Evolutionary conservation across 768 basidiomycete species (phyloP).

Genomic region (Mycena alexandri): DNA sequence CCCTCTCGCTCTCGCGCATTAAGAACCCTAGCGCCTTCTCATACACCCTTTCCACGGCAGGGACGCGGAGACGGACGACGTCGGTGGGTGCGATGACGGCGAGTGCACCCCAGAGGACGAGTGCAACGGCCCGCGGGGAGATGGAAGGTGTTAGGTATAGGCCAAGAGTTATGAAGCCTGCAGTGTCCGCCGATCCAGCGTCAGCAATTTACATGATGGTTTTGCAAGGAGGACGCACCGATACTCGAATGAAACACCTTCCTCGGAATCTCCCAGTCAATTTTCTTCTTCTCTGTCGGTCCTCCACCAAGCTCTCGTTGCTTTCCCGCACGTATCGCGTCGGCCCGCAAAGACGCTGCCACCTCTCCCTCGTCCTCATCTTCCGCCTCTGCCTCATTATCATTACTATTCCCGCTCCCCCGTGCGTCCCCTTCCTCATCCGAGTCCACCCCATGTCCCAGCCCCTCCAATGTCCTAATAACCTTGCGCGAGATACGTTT

Average conservation of each 20-base stretch:
- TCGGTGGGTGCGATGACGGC: slow-evolving; percentile 81
- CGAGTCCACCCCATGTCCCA: slow-evolving; percentile 51
- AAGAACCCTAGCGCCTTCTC: slow-evolving; percentile 82
- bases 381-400: no score
- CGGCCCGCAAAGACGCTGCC: slow-evolving; percentile 19
- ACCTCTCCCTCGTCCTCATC: slow-evolving; percentile 43
- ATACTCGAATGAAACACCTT: slow-evolving; percentile 92
- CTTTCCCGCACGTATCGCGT: slow-evolving; percentile 38
- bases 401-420: no score
- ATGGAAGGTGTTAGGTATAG: slow-evolving; percentile 64
- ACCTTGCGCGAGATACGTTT: slow-evolving; percentile 60
- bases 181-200: no score
- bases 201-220: no score
- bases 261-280: slow-evolving; percentile 93
- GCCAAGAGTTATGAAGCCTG: slow-evolving; percentile 75
- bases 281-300: slow-evolving; percentile 46
- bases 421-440: slow-evolving; percentile 50
- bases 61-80: slow-evolving; percentile 75
- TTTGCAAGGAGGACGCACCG: slow-evolving; percentile 56
- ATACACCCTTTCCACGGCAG: slow-evolving; percentile 75
- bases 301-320: slow-evolving; percentile 26
- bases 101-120: slow-evolving; percentile 74
- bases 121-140: slow-evolving; percentile 64
- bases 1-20: slow-evolving; percentile 92
- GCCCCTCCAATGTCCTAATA: slow-evolving; percentile 60